These are phyloP conservation scores for Alternaria gaisen DNA, from an alignment of 2,329 filamentous ascomycete genomes.

Conservation along the genomic window DNA sequence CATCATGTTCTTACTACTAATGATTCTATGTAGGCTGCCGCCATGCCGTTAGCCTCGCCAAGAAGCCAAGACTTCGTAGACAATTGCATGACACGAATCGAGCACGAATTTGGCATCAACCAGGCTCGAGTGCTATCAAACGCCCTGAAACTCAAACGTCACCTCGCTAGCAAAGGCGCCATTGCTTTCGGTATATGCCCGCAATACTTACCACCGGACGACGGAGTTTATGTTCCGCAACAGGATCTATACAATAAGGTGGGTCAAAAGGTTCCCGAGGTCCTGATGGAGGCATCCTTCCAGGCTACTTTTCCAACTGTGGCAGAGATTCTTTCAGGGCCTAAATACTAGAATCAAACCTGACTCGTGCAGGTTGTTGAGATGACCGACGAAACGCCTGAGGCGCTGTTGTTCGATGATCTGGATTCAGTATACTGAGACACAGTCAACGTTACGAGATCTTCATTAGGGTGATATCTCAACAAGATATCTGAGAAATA, in stretches of 20 bases:
- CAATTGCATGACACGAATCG: constrained; percentile 69
- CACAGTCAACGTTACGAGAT: neutral
- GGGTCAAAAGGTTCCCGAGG: constrained; percentile 3
- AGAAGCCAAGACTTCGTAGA: constrained; percentile 37
- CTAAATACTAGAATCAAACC: neutral
- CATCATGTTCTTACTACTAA: neutral
- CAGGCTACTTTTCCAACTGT: constrained; percentile 1
- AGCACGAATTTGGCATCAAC: constrained; percentile 53
- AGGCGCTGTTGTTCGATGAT: neutral
- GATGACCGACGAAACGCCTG: neutral
- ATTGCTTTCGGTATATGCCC: constrained; percentile 8
- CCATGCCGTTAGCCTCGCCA: constrained; percentile 37
- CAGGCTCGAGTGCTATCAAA: constrained; percentile 42
- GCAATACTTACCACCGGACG: constrained; percentile 20
- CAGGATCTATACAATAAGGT: constrained; percentile 9
- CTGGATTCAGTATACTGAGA: neutral
- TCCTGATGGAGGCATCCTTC: constrained; percentile 5
- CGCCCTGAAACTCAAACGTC: constrained; percentile 32
- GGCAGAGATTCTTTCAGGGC: neutral
- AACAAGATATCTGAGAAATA: neutral
- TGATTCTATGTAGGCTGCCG: constrained; percentile 24
- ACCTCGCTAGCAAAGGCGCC: constrained; percentile 14
- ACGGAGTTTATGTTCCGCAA: constrained; percentile 12
- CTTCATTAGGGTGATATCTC: neutral
- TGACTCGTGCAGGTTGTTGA: constrained; percentile 1